Conservation (phyloP, 2,329 filamentous ascomycete genomes). For the Gremmenia infestans region DNA sequence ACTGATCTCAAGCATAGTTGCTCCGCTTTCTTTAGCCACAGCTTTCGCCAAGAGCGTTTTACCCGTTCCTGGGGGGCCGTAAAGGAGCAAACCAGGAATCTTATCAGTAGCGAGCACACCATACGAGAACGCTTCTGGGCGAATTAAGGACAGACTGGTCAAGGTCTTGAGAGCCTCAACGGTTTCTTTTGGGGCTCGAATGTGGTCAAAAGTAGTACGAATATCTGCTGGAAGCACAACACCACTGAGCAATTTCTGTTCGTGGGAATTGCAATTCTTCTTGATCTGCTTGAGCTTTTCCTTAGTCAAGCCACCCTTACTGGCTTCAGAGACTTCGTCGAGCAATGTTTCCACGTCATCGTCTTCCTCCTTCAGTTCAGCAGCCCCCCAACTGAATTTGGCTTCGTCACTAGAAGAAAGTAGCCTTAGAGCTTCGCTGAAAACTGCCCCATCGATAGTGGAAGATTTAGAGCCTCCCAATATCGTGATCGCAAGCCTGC, state of each 20-base stretch:
- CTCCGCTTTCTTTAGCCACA: constrained; percentile 62
- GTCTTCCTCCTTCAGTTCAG: constrained; percentile 37
- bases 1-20: constrained; percentile 78
- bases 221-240: constrained; percentile 80
- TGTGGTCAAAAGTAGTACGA: constrained; percentile 79
- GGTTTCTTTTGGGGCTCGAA: constrained; percentile 77
- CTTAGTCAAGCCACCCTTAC: constrained; percentile 33
- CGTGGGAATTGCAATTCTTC: constrained; percentile 65
- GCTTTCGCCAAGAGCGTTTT: constrained; percentile 68
- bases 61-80: constrained; percentile 79
- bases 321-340: constrained; percentile 29
- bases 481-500: constrained; percentile 50
- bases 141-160: constrained; percentile 78
- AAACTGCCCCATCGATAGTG: constrained; percentile 33
- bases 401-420: constrained; percentile 41
- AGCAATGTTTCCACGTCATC: constrained; percentile 28
- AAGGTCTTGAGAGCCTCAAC: constrained; percentile 84
- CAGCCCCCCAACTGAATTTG: constrained; percentile 39
- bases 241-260: constrained; percentile 75
- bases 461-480: constrained; percentile 32
- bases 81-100: constrained; percentile 83
- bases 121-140: constrained; percentile 93
- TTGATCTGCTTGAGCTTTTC: constrained; percentile 44
- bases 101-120: constrained; percentile 87
- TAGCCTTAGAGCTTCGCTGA: constrained; percentile 36